Percentiles rank a stretch among this genome's conserved stretches.
These are phyloP conservation scores for Gracilaria vermiculophylla DNA, from an alignment of 23 red algal species.

Conservation along the genomic window DNA sequence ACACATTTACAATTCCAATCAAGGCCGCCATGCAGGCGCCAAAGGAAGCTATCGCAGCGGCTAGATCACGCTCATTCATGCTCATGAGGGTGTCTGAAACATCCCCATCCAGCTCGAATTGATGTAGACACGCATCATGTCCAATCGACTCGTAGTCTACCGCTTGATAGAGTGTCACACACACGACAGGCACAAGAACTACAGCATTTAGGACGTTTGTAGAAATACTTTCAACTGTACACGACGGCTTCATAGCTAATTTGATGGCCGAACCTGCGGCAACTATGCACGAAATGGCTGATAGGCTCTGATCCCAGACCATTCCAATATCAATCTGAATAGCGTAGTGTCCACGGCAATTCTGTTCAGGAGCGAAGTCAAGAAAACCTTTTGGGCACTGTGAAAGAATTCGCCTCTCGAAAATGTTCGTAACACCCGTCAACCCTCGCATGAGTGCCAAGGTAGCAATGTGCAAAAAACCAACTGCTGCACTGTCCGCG, in stretches of 20 bases:
- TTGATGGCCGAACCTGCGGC: constrained; percentile 30
- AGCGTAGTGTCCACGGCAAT: neutral
- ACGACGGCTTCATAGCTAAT: neutral
- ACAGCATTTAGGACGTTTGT: constrained; percentile 19
- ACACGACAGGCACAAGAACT: constrained; percentile 59
- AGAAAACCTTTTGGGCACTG: constrained; percentile 38
- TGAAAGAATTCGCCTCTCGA: constrained; percentile 15
- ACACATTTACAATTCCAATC: constrained; percentile 50
- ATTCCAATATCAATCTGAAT: constrained; percentile 54
- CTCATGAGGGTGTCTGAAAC: neutral
- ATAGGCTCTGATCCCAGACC: constrained; percentile 36
- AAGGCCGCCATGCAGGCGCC: constrained; percentile 47
- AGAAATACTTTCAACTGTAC: constrained; percentile 40
- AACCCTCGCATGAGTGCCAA: constrained; percentile 32
- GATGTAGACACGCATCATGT: neutral
- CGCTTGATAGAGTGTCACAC: constrained; percentile 49
- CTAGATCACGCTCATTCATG: constrained; percentile 29
- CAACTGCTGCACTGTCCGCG: constrained; percentile 21
- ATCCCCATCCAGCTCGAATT: neutral
- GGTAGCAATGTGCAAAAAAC: constrained; percentile 20
- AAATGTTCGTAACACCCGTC: neutral
- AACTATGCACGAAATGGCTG: constrained; percentile 43
- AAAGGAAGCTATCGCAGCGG: constrained; percentile 45
- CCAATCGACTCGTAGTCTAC: constrained; percentile 38
- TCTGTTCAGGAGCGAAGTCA: neutral